These are phyloP conservation scores for Arthrobotrys pseudoclavata DNA, from an alignment of 2,329 filamentous ascomycete genomes.

Conservation along the genomic window DNA sequence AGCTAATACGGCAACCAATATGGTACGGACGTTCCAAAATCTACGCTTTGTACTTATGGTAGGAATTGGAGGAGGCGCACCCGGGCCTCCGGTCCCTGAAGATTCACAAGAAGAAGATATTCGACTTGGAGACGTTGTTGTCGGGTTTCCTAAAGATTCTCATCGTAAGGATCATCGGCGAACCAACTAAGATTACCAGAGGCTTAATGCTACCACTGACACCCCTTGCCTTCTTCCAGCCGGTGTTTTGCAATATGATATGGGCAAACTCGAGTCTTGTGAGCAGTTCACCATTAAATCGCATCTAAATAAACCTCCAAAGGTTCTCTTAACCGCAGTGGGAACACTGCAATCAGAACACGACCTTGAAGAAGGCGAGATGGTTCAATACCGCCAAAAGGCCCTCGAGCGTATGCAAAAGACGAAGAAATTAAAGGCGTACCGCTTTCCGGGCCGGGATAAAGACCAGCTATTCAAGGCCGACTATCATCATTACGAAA, in stretches of 20 bases:
- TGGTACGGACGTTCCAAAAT: conserved; percentile 31
- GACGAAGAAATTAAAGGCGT: not conserved
- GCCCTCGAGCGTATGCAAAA: not conserved
- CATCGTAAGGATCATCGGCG: conserved; percentile 13
- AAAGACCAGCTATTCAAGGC: conserved; percentile 28
- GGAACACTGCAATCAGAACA: conserved; percentile 2
- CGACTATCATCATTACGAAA: conserved; percentile 1
- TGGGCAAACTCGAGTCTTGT: conserved; percentile 21
- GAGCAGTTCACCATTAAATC: conserved; percentile 15
- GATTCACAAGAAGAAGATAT: conserved; percentile 25
- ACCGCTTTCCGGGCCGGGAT: conserved; percentile 16
- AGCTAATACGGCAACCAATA: conserved; percentile 8
- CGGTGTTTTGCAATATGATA: conserved; percentile 38
- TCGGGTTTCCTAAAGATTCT: conserved; percentile 10
- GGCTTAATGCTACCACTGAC: not conserved
- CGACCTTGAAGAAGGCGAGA: conserved; percentile 14
- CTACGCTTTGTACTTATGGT: conserved; percentile 31
- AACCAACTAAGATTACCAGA: too few species aligned
- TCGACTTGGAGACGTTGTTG: conserved; percentile 39
- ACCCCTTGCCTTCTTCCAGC: not conserved
- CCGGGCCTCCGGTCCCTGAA: conserved; percentile 4
- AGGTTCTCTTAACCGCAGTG: not conserved
- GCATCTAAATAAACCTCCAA: conserved; percentile 33
- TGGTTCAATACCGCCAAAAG: conserved; percentile 17
- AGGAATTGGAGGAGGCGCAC: conserved; percentile 34